Evolutionary conservation across 139 green algal species (phyloP).

Genomic region (Coelastrella sp.): DNA sequence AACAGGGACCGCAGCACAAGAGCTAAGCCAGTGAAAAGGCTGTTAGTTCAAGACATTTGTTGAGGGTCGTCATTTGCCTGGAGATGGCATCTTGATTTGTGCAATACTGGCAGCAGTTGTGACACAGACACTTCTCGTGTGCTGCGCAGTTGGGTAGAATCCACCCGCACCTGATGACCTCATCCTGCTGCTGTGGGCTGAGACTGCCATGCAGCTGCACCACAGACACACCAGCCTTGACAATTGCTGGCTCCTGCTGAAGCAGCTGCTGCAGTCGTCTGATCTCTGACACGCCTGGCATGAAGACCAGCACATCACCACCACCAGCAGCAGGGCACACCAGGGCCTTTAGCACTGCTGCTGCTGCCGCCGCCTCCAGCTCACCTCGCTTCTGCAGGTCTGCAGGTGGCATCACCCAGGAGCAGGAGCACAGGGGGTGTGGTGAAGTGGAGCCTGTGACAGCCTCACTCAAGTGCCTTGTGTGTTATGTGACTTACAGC

Average conservation of each 20-base stretch:
- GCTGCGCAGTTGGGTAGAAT: no score
- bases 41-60: no score
- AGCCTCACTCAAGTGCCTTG: no score
- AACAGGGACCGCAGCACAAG: not conserved
- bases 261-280: conserved; percentile 46
- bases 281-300: conserved; percentile 74
- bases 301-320: conserved; percentile 57
- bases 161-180: conserved; percentile 49
- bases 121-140: no score
- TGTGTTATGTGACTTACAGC: no score
- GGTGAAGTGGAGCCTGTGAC: no score
- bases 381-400: conserved; percentile 37
- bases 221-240: conserved; percentile 40
- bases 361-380: conserved; percentile 55
- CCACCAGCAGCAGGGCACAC: not conserved
- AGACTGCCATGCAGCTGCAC: conserved; percentile 73
- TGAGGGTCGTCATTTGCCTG: no score
- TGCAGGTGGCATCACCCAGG: not conserved
- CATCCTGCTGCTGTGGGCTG: conserved; percentile 63
- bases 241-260: conserved; percentile 17
- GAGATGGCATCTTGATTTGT: no score
- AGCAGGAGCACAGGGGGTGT: not conserved
- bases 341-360: conserved; percentile 52
- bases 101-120: no score
- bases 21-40: no score